Conservation (phyloP, 2,329 filamentous ascomycete genomes). For the Clonostachys sp. region DNA sequence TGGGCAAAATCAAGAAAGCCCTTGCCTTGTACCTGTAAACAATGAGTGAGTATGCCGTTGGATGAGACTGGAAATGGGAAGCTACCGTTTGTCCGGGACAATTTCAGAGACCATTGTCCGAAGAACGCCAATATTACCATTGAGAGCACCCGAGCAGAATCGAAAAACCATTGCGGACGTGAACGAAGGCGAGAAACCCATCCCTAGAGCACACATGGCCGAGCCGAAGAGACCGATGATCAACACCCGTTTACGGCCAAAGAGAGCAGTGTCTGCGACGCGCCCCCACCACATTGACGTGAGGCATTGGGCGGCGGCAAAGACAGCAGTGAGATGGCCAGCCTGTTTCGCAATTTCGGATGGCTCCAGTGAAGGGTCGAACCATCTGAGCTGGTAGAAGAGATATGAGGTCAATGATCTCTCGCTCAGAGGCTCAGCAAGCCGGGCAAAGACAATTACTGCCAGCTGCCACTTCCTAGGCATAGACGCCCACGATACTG, state of each 20-base stretch:
- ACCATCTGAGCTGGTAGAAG: constrained; percentile 70
- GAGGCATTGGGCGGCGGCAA: constrained; percentile 68
- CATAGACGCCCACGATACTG: constrained; percentile 57
- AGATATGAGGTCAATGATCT: constrained; percentile 67
- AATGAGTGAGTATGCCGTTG: constrained; percentile 9
- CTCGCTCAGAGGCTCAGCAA: constrained; percentile 72
- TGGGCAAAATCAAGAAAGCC: constrained; percentile 39
- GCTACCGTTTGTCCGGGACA: neutral
- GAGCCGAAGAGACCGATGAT: constrained; percentile 66
- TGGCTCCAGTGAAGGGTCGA: constrained; percentile 48
- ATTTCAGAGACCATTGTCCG: constrained; percentile 17
- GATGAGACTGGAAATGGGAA: neutral
- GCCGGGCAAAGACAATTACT: constrained; percentile 71
- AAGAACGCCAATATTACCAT: constrained; percentile 44
- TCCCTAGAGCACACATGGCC: constrained; percentile 62
- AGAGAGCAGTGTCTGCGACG: constrained; percentile 51
- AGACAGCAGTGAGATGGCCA: constrained; percentile 65
- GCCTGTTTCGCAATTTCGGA: constrained; percentile 61
- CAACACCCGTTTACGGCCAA: constrained; percentile 65
- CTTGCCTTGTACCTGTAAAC: constrained; percentile 42
- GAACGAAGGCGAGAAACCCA: constrained; percentile 67
- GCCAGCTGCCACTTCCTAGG: constrained; percentile 74
- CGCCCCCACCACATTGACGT: constrained; percentile 73
- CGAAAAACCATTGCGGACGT: constrained; percentile 60
- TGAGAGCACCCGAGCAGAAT: constrained; percentile 54